Evolutionary conservation across 2,329 filamentous ascomycete species (phyloP), one percentile per base, ranked within the genome.

Genomic region (Ceratocystiopsis minuta): DNA sequence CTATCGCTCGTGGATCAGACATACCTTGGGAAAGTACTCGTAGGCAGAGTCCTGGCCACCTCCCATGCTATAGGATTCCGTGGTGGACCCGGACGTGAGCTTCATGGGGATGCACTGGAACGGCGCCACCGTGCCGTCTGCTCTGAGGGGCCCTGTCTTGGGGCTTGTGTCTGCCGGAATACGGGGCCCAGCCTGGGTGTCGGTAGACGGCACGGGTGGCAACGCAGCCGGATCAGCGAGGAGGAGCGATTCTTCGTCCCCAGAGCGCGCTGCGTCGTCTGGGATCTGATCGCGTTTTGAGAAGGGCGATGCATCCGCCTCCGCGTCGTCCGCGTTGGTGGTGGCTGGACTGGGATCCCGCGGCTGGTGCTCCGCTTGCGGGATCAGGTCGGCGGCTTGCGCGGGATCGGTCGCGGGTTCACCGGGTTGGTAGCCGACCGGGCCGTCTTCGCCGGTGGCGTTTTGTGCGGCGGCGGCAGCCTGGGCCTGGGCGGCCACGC

Each of bases 41-140:
- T 81, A 81, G 0, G 75, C 69, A n/a, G 76, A 80, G 52, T 81
- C 77, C 52, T 80, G 72, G 43, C 67, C 68, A 37, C 74, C 76
- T 43, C 75, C 76, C 66, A 80, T 71, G 43, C 72, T 64, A 51
- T 68, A 74, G 44, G 59, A 53, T 10, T 28, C 5, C 5, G 24
- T 28, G 24, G 24, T 28, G 2, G 24, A 28, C 24, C 24, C 24
- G 24, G 67, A 51, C 0, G 61, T 65, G 13, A 86, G 63, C 4
- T 72, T 74, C 49, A 81, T 75, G 2, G 68, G 63, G 16, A 67
- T 59, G 53, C 78, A 82, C 2, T 70, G 63, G 55, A 57, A 63
- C 4, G 60, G 50, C 3, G 51, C 47, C 1, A 53, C 51, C 32
- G 53, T 47, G 11, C 60, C 62, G 31, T 59, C 52, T 6, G 61